A percentile compares a stretch with the other conserved stretches of the same genome.
These are phyloP conservation scores for Tilletia caries DNA, from an alignment of 1,284 basidiomycete genomes.

Conservation along the genomic window DNA sequence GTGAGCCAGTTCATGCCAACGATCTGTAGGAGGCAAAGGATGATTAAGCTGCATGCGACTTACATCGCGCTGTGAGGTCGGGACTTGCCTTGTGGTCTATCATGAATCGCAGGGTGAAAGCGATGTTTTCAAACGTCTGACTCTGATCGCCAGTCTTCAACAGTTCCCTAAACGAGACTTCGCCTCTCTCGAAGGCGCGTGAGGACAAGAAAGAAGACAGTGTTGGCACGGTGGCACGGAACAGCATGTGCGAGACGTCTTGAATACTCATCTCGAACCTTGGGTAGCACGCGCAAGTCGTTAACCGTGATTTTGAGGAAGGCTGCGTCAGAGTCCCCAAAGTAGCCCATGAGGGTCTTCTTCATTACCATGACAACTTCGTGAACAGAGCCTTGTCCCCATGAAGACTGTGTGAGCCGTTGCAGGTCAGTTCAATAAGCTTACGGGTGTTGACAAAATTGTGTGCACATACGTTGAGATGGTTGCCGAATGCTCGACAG, in stretches of 20 bases:
- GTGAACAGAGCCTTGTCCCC: slow-evolving; percentile 34
- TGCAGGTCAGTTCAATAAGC: background rate
- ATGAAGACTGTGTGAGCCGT: slow-evolving; percentile 22
- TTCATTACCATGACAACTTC: slow-evolving; percentile 35
- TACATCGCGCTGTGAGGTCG: background rate
- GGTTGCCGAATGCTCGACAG: slow-evolving; percentile 48
- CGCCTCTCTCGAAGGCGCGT: slow-evolving; percentile 48
- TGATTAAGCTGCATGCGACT: background rate
- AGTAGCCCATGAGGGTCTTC: slow-evolving; percentile 50
- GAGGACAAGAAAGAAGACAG: background rate
- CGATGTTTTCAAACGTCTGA: slow-evolving; percentile 51
- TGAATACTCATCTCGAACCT: slow-evolving; percentile 34
- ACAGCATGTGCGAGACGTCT: background rate
- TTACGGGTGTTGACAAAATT: too few relatives aligned
- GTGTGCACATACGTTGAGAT: slow-evolving; percentile 35
- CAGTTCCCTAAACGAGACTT: slow-evolving; percentile 48
- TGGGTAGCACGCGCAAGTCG: slow-evolving; percentile 42
- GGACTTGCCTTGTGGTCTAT: slow-evolving; percentile 37
- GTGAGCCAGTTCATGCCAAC: slow-evolving; percentile 54
- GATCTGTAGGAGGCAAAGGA: slow-evolving; percentile 27
- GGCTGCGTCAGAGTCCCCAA: slow-evolving; percentile 44
- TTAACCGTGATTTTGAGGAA: slow-evolving; percentile 48
- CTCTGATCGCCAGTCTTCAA: slow-evolving; percentile 40
- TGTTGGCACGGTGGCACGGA: background rate
- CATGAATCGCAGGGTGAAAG: slow-evolving; percentile 52